These are phyloP conservation scores for Cicer cuneatum DNA, from an alignment of 306 rosid species.

Conservation along the genomic window DNA sequence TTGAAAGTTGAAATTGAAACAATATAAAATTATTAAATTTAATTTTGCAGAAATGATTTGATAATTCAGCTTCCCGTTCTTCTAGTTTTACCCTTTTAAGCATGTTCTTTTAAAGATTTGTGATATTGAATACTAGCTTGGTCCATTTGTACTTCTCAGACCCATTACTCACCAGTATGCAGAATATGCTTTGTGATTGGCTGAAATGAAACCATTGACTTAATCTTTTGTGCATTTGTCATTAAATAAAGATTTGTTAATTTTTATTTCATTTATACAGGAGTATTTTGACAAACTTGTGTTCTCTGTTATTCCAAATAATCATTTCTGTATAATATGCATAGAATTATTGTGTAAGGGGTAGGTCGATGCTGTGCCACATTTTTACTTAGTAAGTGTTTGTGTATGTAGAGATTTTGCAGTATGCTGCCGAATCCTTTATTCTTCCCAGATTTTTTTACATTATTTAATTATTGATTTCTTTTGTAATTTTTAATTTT, in stretches of 20 bases:
- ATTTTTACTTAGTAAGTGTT: not conserved
- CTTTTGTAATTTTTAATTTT: conserved; percentile 36
- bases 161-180: not conserved
- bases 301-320: conserved; percentile 15
- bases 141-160: not conserved
- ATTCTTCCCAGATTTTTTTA: not conserved
- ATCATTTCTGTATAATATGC: conserved; percentile 13
- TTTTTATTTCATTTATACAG: not conserved
- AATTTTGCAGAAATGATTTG: not conserved
- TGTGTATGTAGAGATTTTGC: conserved; percentile 14
- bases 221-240: not conserved
- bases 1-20: conserved; percentile 1
- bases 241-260: not conserved
- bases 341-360: not conserved
- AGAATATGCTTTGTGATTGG: not conserved
- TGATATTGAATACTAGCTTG: not conserved
- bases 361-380: not conserved
- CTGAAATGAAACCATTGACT: not conserved
- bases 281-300: not conserved
- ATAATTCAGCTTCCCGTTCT: not conserved
- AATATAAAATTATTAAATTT: not conserved
- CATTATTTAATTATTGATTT: not conserved
- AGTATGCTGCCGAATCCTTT: conserved; percentile 21
- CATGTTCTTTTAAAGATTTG: not conserved
- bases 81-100: not conserved